Percentiles rank a stretch among this genome's conserved stretches.
Conservation (phyloP, 2,329 filamentous ascomycete species). For the Tolypocladium cylindrosporum region DNA sequence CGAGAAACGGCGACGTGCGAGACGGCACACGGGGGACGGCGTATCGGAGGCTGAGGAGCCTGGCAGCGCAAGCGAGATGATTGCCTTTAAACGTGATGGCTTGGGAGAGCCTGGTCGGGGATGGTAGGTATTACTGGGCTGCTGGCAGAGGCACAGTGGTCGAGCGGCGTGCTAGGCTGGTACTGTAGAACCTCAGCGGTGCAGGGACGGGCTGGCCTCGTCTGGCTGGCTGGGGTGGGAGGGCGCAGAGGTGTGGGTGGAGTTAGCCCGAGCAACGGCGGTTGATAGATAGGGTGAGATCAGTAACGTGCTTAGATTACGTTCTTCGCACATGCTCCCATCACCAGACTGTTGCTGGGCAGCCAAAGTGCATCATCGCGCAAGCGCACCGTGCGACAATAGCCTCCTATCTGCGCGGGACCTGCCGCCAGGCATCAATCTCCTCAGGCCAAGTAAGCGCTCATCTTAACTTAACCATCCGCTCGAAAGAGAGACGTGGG, state of each 20-base stretch:
- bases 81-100: constrained; percentile 32
- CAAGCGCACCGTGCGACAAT: no score
- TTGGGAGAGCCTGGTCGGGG: constrained; percentile 22
- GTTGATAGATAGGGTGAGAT: no score
- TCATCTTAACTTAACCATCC: background rate
- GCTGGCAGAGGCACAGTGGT: constrained; percentile 1
- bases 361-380: no score
- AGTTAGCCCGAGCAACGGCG: no score
- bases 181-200: background rate
- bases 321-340: no score
- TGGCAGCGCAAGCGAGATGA: constrained; percentile 43
- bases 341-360: no score
- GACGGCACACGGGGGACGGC: constrained; percentile 11
- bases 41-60: constrained; percentile 36
- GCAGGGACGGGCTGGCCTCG: background rate
- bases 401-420: no score
- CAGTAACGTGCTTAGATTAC: no score
- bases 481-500: background rate
- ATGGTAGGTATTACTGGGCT: constrained; percentile 14
- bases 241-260: no score
- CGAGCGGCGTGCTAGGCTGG: background rate
- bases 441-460: no score
- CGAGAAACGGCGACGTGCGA: constrained; percentile 6
- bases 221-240: no score
- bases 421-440: no score